Evolutionary conservation across 805 yeast genomes (phyloP).

Genomic region (Teunomyces aglyptinius): DNA sequence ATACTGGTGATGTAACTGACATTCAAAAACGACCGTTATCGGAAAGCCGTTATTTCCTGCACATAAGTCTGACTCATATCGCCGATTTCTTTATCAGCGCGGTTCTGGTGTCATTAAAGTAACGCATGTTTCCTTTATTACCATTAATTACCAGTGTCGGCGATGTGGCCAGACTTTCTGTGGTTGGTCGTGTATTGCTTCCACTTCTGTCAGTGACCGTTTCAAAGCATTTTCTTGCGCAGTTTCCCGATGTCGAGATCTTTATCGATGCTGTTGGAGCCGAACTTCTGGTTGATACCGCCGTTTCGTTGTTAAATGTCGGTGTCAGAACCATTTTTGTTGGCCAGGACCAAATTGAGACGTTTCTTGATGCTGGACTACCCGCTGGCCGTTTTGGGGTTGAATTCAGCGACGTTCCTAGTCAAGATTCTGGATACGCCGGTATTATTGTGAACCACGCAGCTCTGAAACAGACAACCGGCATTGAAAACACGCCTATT

Average conservation of each 20-base stretch:
- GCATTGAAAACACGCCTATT: slow-evolving; percentile 31
- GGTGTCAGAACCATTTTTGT: slow-evolving; percentile 56
- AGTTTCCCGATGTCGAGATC: slow-evolving; percentile 32
- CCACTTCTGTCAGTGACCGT: slow-evolving; percentile 25
- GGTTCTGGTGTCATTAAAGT: background rate
- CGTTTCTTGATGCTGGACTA: slow-evolving; percentile 46
- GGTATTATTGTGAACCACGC: slow-evolving; percentile 8
- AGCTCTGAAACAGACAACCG: slow-evolving; percentile 15
- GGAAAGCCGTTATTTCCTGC: background rate
- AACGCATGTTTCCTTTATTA: slow-evolving; percentile 38
- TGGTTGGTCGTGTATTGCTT: slow-evolving; percentile 35
- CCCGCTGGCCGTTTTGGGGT: slow-evolving; percentile 49
- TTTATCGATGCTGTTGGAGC: slow-evolving; percentile 28
- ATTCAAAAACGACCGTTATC: too few species aligned
- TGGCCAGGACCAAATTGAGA: slow-evolving; percentile 22
- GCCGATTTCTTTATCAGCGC: background rate
- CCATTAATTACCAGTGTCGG: slow-evolving; percentile 28
- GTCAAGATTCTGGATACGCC: background rate
- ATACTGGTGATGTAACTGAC: too few species aligned
- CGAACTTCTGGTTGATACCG: slow-evolving; percentile 37
- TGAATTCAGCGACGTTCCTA: slow-evolving; percentile 8
- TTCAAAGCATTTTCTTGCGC: slow-evolving; percentile 30
- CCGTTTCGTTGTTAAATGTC: slow-evolving; percentile 50
- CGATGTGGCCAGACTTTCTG: slow-evolving; percentile 22
- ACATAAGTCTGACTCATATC: slow-evolving; percentile 1